Evolutionary conservation across 2,329 filamentous ascomycete genomes (phyloP).

Genomic region (Phoma sp.): DNA sequence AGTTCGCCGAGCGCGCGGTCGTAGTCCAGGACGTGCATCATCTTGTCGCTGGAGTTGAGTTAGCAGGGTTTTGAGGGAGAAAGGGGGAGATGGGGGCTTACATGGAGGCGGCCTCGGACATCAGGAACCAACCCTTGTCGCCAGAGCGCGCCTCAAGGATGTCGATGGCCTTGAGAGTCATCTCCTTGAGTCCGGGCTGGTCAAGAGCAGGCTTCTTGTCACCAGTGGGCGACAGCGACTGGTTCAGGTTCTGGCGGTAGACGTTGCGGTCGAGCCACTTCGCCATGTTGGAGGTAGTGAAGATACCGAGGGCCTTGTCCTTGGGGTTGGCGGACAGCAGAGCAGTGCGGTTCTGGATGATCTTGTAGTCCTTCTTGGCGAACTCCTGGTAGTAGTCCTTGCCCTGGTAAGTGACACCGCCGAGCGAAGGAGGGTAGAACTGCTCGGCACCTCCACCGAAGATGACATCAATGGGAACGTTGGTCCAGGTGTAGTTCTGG

Average conservation of each 20-base stretch:
- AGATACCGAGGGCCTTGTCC: constrained; percentile 75
- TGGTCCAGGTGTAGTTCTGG: constrained; percentile 81
- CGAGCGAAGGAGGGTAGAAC: constrained; percentile 64
- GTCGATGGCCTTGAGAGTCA: constrained; percentile 86
- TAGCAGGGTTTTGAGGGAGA: neutral
- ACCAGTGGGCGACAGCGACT: constrained; percentile 73
- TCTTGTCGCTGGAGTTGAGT: constrained; percentile 57
- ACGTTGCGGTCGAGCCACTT: constrained; percentile 88
- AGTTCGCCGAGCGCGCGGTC: constrained; percentile 84
- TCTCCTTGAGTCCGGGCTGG: constrained; percentile 83
- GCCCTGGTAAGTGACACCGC: constrained; percentile 67
- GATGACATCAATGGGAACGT: constrained; percentile 74
- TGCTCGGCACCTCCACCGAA: constrained; percentile 85
- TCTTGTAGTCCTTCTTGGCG: constrained; percentile 71
- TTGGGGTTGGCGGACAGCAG: constrained; percentile 64
- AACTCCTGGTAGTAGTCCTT: constrained; percentile 78
- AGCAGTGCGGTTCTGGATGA: constrained; percentile 76
- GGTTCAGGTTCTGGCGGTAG: constrained; percentile 72
- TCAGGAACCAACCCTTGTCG: constrained; percentile 81
- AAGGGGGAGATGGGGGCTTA: constrained; percentile 11
- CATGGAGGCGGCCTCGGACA: constrained; percentile 87
- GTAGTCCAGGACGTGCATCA: constrained; percentile 86
- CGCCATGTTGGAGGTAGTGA: constrained; percentile 74
- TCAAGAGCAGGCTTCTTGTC: constrained; percentile 69
- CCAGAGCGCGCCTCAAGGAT: constrained; percentile 70